Evolutionary conservation across 2,329 filamentous ascomycete species (phyloP).

Genomic region (Neoascochyta sp.): DNA sequence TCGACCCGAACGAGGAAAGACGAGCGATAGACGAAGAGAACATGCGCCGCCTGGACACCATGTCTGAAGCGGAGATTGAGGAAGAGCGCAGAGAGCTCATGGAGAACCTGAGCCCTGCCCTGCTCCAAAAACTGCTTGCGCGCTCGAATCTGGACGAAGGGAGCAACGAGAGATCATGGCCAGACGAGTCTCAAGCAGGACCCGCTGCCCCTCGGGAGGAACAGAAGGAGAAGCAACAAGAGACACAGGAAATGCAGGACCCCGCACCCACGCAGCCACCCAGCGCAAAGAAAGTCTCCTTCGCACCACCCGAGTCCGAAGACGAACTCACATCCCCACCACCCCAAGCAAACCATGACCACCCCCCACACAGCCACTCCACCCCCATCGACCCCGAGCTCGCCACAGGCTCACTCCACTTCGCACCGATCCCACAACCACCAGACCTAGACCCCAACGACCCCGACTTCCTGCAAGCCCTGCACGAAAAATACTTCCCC

Average conservation of each 20-base stretch:
- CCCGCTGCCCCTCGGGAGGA: conserved; percentile 9
- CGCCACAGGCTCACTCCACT: conserved; percentile 51
- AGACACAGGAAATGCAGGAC: conserved; percentile 10
- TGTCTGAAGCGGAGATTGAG: conserved; percentile 80
- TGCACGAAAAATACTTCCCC: conserved; percentile 93
- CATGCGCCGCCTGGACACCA: conserved; percentile 63
- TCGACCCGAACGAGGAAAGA: conserved; percentile 55
- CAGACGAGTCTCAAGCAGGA: conserved; percentile 5
- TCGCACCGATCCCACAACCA: conserved; percentile 53
- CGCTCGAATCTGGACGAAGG: conserved; percentile 72
- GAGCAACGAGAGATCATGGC: conserved; percentile 40
- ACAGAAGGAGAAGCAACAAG: conserved; percentile 9
- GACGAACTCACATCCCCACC: conserved; percentile 4
- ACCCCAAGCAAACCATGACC: conserved; percentile 22
- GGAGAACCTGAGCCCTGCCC: conserved; percentile 66
- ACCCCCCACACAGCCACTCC: conserved; percentile 53
- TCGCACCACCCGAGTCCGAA: conserved; percentile 16
- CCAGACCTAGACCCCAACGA: conserved; percentile 80
- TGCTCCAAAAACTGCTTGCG: conserved; percentile 73
- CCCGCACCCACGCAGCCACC: conserved; percentile 1
- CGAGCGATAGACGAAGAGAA: conserved; percentile 81
- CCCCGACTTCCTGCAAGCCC: conserved; percentile 74
- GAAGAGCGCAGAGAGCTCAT: conserved; percentile 78
- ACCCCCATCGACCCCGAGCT: conserved; percentile 63
- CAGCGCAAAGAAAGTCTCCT: conserved; percentile 36